Evolutionary conservation across 805 yeast genomes (phyloP).

Genomic region (Myxozyma kluyveri): DNA sequence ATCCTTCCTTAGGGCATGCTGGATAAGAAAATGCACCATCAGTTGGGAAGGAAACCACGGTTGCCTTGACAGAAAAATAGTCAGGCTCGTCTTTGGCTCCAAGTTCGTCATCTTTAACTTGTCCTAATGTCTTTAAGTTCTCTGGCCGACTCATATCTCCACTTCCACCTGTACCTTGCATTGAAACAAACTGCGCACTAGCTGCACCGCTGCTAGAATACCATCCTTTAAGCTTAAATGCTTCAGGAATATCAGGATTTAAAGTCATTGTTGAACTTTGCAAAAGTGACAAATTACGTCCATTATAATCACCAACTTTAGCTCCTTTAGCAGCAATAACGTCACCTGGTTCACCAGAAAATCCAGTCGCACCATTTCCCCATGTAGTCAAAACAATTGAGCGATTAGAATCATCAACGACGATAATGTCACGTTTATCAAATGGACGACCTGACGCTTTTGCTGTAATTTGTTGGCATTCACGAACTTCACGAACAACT

Average conservation of each 20-base stretch:
- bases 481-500: constrained; percentile 72
- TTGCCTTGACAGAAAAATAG: constrained; percentile 71
- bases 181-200: constrained; percentile 50
- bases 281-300: constrained; percentile 76
- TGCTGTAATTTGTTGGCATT: constrained; percentile 74
- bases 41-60: constrained; percentile 64
- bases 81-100: constrained; percentile 79
- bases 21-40: constrained; percentile 79
- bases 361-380: constrained; percentile 83
- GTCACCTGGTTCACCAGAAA: constrained; percentile 61
- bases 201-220: constrained; percentile 71
- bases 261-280: constrained; percentile 71
- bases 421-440: constrained; percentile 81
- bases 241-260: constrained; percentile 87
- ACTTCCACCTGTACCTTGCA: constrained; percentile 50
- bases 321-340: constrained; percentile 92
- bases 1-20: constrained; percentile 73
- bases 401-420: constrained; percentile 81
- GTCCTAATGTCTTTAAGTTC: constrained; percentile 63
- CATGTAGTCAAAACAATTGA: constrained; percentile 81
- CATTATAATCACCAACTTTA: constrained; percentile 82
- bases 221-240: constrained; percentile 91
- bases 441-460: constrained; percentile 85
- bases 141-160: constrained; percentile 43
- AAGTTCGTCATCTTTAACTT: constrained; percentile 62